Evolutionary conservation across 1,139 yeast genomes (phyloP), one percentile per base, ranked within the genome.

Genomic region (Taphrina betulina): DNA sequence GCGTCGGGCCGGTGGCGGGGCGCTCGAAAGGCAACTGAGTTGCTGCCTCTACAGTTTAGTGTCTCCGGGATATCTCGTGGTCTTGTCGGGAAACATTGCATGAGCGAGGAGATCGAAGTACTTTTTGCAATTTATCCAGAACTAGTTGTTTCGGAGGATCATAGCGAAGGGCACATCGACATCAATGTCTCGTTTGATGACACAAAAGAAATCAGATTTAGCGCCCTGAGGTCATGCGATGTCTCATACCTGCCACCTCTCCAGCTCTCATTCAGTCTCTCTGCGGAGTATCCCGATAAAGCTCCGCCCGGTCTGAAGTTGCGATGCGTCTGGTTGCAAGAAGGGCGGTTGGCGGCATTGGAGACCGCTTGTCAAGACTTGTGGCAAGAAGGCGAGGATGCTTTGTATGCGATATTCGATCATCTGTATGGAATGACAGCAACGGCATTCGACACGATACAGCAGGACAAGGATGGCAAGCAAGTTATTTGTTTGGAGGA

Each of bases 81-180:
- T n/a, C n/a, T n/a, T n/a, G n/a, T n/a, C n/a, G n/a, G n/a, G n/a
- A n/a, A n/a, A n/a, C n/a, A n/a, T n/a, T n/a, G n/a, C n/a, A 63
- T 73, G 19, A 75, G 71, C 58, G 63, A 64, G 14, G 69, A 67
- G 17, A 59, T 68, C 2, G 67, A 61, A 44, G 65, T 61, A 24
- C 31, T 62, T 14, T 54, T 52, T 16, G 28, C 53, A 16, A 56
- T 51, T 23, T 56, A 37, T 43, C 57, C 46, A 8, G 58, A 54
- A 24, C 41, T 54, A n/a, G 24, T 35, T n/a, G 12, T 53, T 4
- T 20, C 26, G 26, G 46, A 37, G n/a, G 17, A 37, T 19, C 14
- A 38, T 19, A 35, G 33, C 7, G 36, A 17, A 12, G n/a, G n/a
- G n/a, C n/a, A n/a, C n/a, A 31, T 40, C 20, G 45, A 38, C n/a